These are phyloP conservation scores for Caloboletus inedulis DNA, from an alignment of 1,284 basidiomycete genomes.

Conservation along the genomic window DNA sequence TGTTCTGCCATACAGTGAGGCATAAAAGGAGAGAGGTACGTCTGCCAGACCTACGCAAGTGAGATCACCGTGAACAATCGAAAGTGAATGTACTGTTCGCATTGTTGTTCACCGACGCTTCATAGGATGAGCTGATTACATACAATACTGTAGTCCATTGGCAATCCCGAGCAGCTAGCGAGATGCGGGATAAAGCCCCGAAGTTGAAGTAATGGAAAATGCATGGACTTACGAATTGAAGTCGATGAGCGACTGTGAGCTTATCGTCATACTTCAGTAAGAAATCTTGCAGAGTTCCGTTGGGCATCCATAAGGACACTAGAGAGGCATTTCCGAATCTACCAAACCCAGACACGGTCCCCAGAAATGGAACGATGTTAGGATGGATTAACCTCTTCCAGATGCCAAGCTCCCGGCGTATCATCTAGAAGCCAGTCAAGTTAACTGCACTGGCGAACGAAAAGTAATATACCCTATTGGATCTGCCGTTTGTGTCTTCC, in stretches of 20 bases:
- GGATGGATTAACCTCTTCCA: conserved; percentile 10
- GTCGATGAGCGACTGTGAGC: conserved; percentile 2
- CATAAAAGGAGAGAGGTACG: background rate
- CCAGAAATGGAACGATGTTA: conserved; percentile 12
- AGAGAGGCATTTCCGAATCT: conserved; percentile 3
- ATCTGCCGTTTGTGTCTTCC: background rate
- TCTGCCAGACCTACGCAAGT: background rate
- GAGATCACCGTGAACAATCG: conserved; percentile 10
- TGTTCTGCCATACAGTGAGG: conserved; percentile 5
- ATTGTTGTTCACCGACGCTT: background rate
- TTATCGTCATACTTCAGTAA: background rate
- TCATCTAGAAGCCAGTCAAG: conserved; percentile 8
- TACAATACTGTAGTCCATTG: conserved; percentile 6
- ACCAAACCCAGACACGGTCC: conserved; percentile 7
- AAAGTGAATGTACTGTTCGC: conserved; percentile 5
- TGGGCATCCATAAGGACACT: conserved; percentile 14
- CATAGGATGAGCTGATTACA: background rate
- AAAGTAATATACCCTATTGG: background rate
- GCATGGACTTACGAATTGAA: conserved; percentile 5
- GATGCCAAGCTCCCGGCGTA: conserved; percentile 13
- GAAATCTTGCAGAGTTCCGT: conserved; percentile 9
- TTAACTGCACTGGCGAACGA: no score
- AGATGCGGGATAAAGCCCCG: background rate
- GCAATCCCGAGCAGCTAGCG: conserved; percentile 1
- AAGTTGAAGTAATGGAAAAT: no score